These are phyloP conservation scores for Cymbopogon citratus DNA, from an alignment of 176 grass and related monocot genomes.

Conservation along the genomic window DNA sequence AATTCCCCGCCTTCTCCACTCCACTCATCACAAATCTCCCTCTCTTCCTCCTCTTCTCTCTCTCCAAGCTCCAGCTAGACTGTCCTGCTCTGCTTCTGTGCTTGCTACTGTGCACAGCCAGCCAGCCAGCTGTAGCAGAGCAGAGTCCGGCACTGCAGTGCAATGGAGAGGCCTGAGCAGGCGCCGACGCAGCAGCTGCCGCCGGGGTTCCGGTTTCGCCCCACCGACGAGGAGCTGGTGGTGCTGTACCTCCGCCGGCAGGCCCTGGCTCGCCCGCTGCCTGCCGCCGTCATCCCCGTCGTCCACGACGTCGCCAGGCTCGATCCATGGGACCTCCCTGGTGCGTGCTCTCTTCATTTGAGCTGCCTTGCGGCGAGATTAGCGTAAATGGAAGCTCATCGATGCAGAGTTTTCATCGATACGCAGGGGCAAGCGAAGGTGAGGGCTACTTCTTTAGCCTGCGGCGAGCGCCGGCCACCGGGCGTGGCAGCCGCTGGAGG, in stretches of 20 bases:
- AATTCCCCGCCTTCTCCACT: conserved; percentile 34
- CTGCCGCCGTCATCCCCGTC: conserved; percentile 69
- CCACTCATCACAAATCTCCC: conserved; percentile 33
- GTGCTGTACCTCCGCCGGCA: conserved; percentile 69
- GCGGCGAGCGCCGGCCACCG: conserved; percentile 19
- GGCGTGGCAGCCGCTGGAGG: conserved; percentile 1
- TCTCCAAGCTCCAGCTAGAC: background rate
- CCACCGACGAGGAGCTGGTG: conserved; percentile 80
- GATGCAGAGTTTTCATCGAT: background rate
- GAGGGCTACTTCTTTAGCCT: conserved; percentile 62
- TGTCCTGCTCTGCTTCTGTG: conserved; percentile 16
- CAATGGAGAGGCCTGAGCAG: conserved; percentile 9
- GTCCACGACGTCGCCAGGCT: conserved; percentile 33
- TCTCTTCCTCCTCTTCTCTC: background rate
- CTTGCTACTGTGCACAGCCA: background rate
- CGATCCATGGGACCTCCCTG: conserved; percentile 68
- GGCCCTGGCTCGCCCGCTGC: conserved; percentile 50
- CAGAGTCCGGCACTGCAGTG: background rate
- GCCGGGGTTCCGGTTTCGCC: conserved; percentile 80
- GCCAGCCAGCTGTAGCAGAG: background rate
- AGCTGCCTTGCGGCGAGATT: background rate
- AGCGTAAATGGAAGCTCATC: background rate
- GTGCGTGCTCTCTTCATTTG: conserved; percentile 12
- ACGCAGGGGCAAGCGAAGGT: conserved; percentile 47
- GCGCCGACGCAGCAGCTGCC: conserved; percentile 45